These are phyloP conservation scores for Cryptococcus deneoformans DNA, from an alignment of 1,284 basidiomycete species.

Conservation along the genomic window DNA sequence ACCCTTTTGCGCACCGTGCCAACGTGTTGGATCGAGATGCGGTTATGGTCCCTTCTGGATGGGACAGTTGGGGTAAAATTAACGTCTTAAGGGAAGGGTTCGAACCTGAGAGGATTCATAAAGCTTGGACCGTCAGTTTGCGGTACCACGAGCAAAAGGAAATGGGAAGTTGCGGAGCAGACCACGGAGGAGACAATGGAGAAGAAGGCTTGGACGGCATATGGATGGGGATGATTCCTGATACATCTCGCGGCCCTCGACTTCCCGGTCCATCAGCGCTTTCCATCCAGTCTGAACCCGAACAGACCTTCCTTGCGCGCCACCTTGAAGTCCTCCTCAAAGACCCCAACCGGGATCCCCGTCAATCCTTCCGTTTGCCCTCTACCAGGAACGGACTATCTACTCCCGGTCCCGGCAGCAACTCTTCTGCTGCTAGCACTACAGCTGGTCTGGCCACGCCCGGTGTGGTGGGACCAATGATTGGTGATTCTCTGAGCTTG, in stretches of 20 bases:
- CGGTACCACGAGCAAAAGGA: constrained; percentile 1
- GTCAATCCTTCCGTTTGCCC: constrained; percentile 74
- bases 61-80: constrained; percentile 99
- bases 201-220: constrained; percentile 40
- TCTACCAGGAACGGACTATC: constrained; percentile 45
- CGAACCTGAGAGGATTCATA: constrained; percentile 73
- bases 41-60: constrained; percentile 88
- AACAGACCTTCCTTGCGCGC: constrained; percentile 80
- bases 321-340: constrained; percentile 86
- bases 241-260: constrained; percentile 29
- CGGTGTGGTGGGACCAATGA: constrained; percentile 84
- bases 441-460: not conserved
- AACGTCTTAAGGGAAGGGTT: constrained; percentile 86
- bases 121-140: constrained; percentile 68
- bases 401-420: not conserved
- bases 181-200: constrained; percentile 53
- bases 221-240: constrained; percentile 48
- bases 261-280: constrained; percentile 3
- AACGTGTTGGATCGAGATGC: constrained; percentile 91
- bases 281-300: constrained; percentile 54
- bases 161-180: not conserved
- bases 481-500: constrained; percentile 69
- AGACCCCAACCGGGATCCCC: constrained; percentile 81
- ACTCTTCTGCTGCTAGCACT: not conserved
- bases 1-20: constrained; percentile 80